These are phyloP conservation scores for Fusarium virguliforme DNA, from an alignment of 2,329 filamentous ascomycete genomes.

Conservation along the genomic window DNA sequence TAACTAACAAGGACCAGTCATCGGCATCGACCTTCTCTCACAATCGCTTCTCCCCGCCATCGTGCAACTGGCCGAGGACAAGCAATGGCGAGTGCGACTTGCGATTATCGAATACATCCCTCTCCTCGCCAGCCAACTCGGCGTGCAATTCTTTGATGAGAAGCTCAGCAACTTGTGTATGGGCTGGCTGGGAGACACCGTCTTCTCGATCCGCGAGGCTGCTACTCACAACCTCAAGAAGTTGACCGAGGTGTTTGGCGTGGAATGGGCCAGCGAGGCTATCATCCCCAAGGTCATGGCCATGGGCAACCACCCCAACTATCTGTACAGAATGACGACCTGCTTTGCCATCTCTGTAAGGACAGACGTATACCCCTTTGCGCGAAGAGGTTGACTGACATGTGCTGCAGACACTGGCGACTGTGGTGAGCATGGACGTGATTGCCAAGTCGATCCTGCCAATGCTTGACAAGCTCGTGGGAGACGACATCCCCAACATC, in stretches of 20 bases:
- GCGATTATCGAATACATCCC: constrained; percentile 99
- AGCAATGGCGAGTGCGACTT: constrained; percentile 98
- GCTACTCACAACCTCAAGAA: constrained; percentile 98
- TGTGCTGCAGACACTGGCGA: constrained; percentile 83
- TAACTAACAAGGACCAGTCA: constrained; percentile 73
- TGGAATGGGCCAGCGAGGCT: constrained; percentile 96
- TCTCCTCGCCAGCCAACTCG: constrained; percentile 93
- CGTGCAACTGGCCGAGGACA: constrained; percentile 97
- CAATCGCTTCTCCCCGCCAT: constrained; percentile 98
- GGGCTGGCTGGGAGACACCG: constrained; percentile 98
- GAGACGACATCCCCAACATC: constrained; percentile 98
- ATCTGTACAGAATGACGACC: constrained; percentile 99
- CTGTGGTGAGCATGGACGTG: constrained; percentile 92
- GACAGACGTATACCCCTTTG: constrained; percentile 45
- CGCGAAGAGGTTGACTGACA: constrained; percentile 42
- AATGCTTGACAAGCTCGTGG: constrained; percentile 94
- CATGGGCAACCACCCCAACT: constrained; percentile 98
- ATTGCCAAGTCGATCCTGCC: constrained; percentile 94
- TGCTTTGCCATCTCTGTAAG: constrained; percentile 98
- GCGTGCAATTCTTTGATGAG: constrained; percentile 98
- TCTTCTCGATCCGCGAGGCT: constrained; percentile 98
- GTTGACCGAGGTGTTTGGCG: constrained; percentile 97
- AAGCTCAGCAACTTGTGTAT: constrained; percentile 96
- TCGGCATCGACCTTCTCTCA: constrained; percentile 96
- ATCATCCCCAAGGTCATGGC: constrained; percentile 99